These are phyloP conservation scores for Sophora flavescens DNA, from an alignment of 306 rosid species.

Conservation along the genomic window DNA sequence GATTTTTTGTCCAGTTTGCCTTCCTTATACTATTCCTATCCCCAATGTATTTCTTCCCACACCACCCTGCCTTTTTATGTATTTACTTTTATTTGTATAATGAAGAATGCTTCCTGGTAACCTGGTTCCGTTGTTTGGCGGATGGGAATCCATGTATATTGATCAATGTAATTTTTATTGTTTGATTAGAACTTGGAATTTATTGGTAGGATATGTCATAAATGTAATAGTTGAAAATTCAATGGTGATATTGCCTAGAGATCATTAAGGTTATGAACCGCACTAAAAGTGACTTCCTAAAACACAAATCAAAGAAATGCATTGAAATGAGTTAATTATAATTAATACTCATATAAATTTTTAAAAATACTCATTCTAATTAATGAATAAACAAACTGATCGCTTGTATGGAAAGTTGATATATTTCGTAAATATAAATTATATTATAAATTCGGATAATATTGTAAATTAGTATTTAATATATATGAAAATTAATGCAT, in stretches of 20 bases:
- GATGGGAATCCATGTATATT: conserved; percentile 18
- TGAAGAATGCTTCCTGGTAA: conserved; percentile 15
- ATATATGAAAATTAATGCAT: no score
- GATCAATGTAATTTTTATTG: conserved; percentile 14
- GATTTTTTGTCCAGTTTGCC: conserved; percentile 21
- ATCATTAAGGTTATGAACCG: background rate
- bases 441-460: no score
- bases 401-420: no score
- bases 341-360: no score
- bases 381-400: no score
- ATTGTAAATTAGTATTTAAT: no score
- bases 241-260: background rate
- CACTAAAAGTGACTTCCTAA: background rate
- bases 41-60: background rate
- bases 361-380: no score
- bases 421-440: no score
- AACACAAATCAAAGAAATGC: no score
- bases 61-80: background rate
- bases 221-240: background rate
- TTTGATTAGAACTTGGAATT: conserved; percentile 24
- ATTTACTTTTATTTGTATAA: conserved; percentile 8
- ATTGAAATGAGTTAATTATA: no score
- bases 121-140: conserved; percentile 9
- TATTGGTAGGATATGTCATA: background rate
- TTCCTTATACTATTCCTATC: background rate